Evolutionary conservation across 805 yeast genomes (phyloP).

Genomic region (Tetrapisispora fleetii): DNA sequence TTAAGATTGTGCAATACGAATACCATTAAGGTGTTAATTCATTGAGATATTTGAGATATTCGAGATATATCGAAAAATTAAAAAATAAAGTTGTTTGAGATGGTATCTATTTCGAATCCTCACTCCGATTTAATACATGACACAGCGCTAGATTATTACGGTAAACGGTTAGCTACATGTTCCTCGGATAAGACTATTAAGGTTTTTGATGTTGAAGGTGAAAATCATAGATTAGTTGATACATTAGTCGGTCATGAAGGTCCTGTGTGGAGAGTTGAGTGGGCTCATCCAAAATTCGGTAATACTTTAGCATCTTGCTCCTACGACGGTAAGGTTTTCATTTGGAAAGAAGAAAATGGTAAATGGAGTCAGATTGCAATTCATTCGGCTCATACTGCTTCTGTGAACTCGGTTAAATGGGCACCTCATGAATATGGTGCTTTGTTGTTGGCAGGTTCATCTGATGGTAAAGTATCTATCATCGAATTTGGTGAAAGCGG

Average conservation of each 20-base stretch:
- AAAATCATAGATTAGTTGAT: constrained; percentile 68
- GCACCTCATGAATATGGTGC: constrained; percentile 98
- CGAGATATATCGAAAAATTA: no score
- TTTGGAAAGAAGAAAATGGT: constrained; percentile 91
- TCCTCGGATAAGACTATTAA: constrained; percentile 94
- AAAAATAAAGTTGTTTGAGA: not conserved
- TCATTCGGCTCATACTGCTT: constrained; percentile 83
- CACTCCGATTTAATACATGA: constrained; percentile 93
- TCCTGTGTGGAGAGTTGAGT: constrained; percentile 96
- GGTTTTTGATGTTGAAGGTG: constrained; percentile 85
- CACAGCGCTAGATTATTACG: constrained; percentile 94
- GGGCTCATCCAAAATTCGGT: constrained; percentile 99
- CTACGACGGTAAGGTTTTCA: constrained; percentile 85
- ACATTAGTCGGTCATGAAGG: constrained; percentile 92
- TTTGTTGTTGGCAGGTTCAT: constrained; percentile 76
- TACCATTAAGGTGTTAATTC: no score
- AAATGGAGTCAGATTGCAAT: constrained; percentile 82
- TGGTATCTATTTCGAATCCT: constrained; percentile 83
- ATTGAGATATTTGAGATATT: no score
- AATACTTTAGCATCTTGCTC: constrained; percentile 89
- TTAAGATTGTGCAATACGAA: no score
- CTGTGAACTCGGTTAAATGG: constrained; percentile 92
- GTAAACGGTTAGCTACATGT: constrained; percentile 90
- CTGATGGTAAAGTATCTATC: constrained; percentile 87
- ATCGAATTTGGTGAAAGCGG: constrained; percentile 90